Conservation (phyloP, 768 basidiomycete species). For the Pisolithus microcarpus region DNA sequence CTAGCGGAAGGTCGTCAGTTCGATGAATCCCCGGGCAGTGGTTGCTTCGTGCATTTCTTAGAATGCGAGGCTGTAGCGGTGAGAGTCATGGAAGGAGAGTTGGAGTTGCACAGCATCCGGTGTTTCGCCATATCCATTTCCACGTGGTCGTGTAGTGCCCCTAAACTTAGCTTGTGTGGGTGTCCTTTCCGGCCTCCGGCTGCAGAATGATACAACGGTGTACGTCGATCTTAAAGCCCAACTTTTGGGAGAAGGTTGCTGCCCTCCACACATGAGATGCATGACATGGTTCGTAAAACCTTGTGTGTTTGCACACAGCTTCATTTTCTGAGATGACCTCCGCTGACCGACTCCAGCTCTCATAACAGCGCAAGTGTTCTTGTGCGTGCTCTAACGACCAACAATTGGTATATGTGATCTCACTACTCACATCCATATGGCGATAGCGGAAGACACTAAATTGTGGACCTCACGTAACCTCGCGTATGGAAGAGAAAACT, state of each 20-base stretch:
- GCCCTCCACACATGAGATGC: no score
- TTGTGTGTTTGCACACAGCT: no score
- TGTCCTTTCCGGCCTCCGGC: no score
- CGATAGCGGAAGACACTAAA: neutral
- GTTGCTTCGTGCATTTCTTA: neutral
- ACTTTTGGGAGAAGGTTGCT: no score
- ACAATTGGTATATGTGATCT: no score
- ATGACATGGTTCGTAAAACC: no score
- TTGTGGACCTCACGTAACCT: slow-evolving; percentile 23
- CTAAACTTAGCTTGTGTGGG: no score
- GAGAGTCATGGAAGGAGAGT: neutral
- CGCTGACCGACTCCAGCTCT: neutral
- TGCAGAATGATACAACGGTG: no score
- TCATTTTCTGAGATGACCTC: neutral
- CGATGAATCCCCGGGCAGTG: neutral
- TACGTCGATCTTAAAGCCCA: no score
- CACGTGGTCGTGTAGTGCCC: neutral
- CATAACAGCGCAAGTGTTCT: no score
- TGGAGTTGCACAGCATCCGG: neutral
- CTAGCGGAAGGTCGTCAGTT: neutral
- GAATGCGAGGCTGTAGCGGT: neutral
- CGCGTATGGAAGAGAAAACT: slow-evolving; percentile 27
- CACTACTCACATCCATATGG: no score
- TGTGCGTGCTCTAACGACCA: no score
- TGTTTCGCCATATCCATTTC: neutral